phyloP scores from a whole-genome alignment of 1,139 yeast genomes.

The Kodamaea plutei region DNA sequence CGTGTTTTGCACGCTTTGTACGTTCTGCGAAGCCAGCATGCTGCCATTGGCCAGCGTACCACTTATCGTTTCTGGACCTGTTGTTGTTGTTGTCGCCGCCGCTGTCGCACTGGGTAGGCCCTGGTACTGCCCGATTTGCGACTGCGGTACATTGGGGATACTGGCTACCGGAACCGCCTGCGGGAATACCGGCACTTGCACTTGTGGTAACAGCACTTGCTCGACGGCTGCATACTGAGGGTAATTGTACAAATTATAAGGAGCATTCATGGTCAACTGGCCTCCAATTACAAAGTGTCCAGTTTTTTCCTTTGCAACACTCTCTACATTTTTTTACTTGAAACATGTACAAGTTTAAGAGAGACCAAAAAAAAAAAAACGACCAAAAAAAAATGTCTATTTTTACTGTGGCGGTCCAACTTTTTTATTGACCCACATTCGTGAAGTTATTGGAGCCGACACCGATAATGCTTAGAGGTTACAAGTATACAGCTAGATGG shows the following conservation, averaged over 20 bases:
- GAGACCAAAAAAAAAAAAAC: constrained; percentile 2
- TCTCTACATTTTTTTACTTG: constrained; percentile 4
- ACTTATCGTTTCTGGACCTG: no score
- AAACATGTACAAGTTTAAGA: constrained; percentile 4
- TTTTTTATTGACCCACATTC: no score
- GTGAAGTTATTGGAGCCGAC: no score
- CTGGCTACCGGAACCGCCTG: constrained; percentile 1
- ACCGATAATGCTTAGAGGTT: no score
- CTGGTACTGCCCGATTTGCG: background rate
- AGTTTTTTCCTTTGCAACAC: constrained; percentile 1
- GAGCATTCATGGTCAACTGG: constrained; percentile 14
- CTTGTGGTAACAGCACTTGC: constrained; percentile 3
- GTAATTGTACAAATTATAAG: constrained; percentile 12
- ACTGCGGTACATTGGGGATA: background rate
- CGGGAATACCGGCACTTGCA: background rate
- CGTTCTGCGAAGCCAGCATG: no score
- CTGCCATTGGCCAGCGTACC: background rate
- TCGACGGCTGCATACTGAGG: constrained; percentile 8
- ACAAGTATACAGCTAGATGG: no score
- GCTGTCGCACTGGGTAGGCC: background rate
- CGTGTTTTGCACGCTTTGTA: no score
- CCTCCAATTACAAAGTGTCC: constrained; percentile 2
- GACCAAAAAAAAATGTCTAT: no score
- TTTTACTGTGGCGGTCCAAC: no score
- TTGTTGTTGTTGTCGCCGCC: no score